Base-by-base conservation (phyloP, 495 filamentous ascomycete species). In the Cairneyella variabilis region DNA sequence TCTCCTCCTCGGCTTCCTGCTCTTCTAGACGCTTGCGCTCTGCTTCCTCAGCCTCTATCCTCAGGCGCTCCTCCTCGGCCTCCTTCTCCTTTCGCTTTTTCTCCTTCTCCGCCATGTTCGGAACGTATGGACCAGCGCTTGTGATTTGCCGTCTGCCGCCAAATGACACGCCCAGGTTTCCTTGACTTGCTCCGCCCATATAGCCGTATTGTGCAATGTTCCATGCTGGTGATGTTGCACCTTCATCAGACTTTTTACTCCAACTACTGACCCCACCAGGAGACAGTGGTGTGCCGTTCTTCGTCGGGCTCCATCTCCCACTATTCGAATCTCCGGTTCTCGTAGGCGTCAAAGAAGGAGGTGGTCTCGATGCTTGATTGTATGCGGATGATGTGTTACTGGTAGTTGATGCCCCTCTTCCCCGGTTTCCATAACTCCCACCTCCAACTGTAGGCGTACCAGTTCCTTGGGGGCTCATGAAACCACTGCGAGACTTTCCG, bases 201-300 rank as follows among this genome's bases (percentile, higher is more conserved):
- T 97, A 97, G 9, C 93, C 92, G 59, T 97, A 99, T 62, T 99
- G 95, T 36, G 92, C 89, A 53, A 97, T 97, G 63, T 99, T 97
- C 95, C 95, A 99, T 22, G 95, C 95, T 1, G 95, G 95, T 3
- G 83, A 71, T 11, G 92, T 96, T 25, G 74, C 76, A 17, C 80
- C 79, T 66, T 96, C 86, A 58, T 97, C 90, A 16, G 77, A 78
- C 61, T 75, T 88, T 64, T 83, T 96, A 67, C 87, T 93, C 93
- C 93, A 99, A 66, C 83, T 92, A 66, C 91, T 96, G 32, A 91
- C 78, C 3, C 64, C 66, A 59, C 66, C 22, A 60, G 57, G 57
- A 2, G 53, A 54, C 16, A 53, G 9, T n/a, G 58, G 59, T 20
- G 32, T 66, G 22, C 61, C 61, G 4, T 74, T 77, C 53, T 83